Evolutionary conservation across 306 rosid genomes (phyloP).

Genomic region (Cicer cuneatum): DNA sequence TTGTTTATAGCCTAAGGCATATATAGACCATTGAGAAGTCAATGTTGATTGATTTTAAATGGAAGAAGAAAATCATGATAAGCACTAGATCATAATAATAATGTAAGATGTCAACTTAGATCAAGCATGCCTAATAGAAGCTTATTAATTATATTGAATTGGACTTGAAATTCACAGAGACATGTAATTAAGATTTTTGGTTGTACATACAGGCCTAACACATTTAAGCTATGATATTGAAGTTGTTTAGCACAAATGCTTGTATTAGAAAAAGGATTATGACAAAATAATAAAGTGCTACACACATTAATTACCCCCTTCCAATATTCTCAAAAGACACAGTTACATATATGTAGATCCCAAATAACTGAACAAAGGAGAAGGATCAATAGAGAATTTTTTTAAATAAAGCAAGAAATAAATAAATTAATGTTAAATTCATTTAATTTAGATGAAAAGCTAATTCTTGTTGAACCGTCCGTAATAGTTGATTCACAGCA

Average conservation of each 20-base stretch:
- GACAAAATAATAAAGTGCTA: constrained; percentile 5
- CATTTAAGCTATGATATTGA: constrained; percentile 25
- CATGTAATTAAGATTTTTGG: constrained; percentile 1
- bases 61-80: neutral
- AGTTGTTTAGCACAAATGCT: constrained; percentile 14
- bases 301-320: constrained; percentile 8
- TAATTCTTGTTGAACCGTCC: constrained; percentile 57
- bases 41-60: neutral
- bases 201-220: constrained; percentile 23
- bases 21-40: constrained; percentile 1
- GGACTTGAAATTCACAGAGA: constrained; percentile 16
- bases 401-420: constrained; percentile 2
- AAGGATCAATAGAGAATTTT: neutral
- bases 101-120: neutral
- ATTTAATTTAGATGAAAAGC: constrained; percentile 51
- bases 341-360: constrained; percentile 23
- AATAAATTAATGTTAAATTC: neutral
- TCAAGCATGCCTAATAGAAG: neutral
- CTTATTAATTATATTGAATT: constrained; percentile 29
- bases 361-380: constrained; percentile 25
- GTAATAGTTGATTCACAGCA: constrained; percentile 76
- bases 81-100: neutral
- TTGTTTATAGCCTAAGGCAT: constrained; percentile 5
- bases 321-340: constrained; percentile 27
- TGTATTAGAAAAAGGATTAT: constrained; percentile 1